Evolutionary conservation across 2,329 filamentous ascomycete genomes (phyloP).

Genomic region (Immersiporthe knoxdaviesiana): DNA sequence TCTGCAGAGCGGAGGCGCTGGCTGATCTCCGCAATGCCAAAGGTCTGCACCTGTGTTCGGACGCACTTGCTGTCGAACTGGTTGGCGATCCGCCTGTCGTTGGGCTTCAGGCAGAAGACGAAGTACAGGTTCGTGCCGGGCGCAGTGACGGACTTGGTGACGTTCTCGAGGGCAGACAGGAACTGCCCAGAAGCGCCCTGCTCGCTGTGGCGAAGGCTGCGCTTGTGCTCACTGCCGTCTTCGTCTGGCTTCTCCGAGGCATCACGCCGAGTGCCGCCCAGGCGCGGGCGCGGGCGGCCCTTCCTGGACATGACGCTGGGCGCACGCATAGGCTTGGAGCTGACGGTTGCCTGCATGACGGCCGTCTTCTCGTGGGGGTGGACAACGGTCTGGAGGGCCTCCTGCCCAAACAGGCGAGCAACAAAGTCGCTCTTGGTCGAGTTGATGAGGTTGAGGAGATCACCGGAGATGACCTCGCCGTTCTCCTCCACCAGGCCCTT

Average conservation of each 20-base stretch:
- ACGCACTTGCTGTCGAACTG: slow-evolving; percentile 99
- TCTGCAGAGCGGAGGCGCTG: slow-evolving; percentile 90
- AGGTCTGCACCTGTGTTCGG: slow-evolving; percentile 88
- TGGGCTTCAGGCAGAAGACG: slow-evolving; percentile 95
- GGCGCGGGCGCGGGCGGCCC: slow-evolving; percentile 47
- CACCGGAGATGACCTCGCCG: slow-evolving; percentile 91
- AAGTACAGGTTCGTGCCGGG: slow-evolving; percentile 92
- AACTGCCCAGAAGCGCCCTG: slow-evolving; percentile 95
- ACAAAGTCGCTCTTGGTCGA: slow-evolving; percentile 89
- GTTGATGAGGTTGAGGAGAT: slow-evolving; percentile 92
- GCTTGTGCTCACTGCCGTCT: slow-evolving; percentile 48
- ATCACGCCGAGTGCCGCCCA: slow-evolving; percentile 32
- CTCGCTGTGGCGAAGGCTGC: slow-evolving; percentile 54
- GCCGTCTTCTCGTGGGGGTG: slow-evolving; percentile 89
- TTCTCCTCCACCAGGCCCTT: slow-evolving; percentile 92
- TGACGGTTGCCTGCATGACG: slow-evolving; percentile 94
- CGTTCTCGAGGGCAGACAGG: slow-evolving; percentile 83
- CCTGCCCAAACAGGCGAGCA: slow-evolving; percentile 90
- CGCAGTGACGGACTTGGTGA: slow-evolving; percentile 82
- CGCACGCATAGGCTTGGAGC: slow-evolving; percentile 89
- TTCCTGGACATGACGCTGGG: slow-evolving; percentile 90
- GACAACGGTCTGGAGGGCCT: slow-evolving; percentile 88
- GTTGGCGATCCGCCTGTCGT: slow-evolving; percentile 94
- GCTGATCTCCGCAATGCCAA: slow-evolving; percentile 96
- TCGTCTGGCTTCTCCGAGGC: slow-evolving; percentile 49